These are phyloP conservation scores for Aspergillus biplanus DNA, from an alignment of 495 filamentous ascomycete species.

Conservation along the genomic window DNA sequence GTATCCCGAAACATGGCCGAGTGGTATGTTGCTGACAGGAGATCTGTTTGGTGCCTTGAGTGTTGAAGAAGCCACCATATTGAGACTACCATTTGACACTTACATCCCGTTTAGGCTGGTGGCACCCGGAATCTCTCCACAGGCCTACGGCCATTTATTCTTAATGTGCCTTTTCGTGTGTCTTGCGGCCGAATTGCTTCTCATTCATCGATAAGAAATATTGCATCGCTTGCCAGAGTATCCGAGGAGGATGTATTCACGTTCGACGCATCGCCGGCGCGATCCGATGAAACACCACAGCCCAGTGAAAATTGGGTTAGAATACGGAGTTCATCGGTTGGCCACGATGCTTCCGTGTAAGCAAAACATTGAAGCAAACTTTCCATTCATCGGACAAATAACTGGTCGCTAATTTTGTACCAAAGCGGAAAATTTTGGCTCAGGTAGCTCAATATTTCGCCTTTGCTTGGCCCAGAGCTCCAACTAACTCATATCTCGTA, in stretches of 20 bases:
- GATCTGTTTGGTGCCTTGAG: background rate
- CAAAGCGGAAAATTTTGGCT: slow-evolving; percentile 25
- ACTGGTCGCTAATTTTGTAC: slow-evolving; percentile 14
- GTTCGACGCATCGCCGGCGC: background rate
- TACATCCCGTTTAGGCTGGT: background rate
- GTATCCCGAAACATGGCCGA: background rate
- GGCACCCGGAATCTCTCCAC: slow-evolving; percentile 8
- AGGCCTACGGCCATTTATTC: slow-evolving; percentile 1
- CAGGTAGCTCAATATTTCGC: slow-evolving; percentile 16
- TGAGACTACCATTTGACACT: background rate
- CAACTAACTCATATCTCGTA: slow-evolving; percentile 6
- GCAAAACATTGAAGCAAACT: background rate
- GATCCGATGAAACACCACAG: background rate
- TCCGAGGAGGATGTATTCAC: background rate
- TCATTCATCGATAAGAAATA: background rate
- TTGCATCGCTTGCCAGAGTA: background rate
- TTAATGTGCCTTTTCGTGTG: background rate
- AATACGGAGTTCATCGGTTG: background rate
- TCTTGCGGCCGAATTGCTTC: background rate
- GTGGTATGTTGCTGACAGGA: slow-evolving; percentile 11
- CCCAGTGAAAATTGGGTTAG: background rate
- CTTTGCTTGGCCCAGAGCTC: background rate
- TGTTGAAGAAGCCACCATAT: too few relatives aligned
- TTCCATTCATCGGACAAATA: background rate
- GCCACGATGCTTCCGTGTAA: background rate